Evolutionary conservation across 352 stramenopile species (phyloP), one percentile per base, ranked within the genome.

Genomic region (Pythium sp.): DNA sequence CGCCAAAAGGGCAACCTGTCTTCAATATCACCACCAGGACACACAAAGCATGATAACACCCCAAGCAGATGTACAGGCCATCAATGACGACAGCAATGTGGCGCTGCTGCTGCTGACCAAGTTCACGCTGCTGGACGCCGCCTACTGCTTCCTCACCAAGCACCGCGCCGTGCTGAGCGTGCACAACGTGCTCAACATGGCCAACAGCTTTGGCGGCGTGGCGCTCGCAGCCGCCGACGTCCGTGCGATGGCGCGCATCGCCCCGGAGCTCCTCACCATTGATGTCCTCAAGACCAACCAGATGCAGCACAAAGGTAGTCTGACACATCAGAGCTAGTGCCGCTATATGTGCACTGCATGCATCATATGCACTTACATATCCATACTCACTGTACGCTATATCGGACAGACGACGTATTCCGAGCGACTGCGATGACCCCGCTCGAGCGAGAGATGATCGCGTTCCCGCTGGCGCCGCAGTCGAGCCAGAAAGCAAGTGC

Each of bases 111-210:
- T 84, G 49, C 64, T 69, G 30, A 58, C 51, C 65, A 77, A 91
- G 49, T 94, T 94, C 62, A 72, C 75, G 64, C 81, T 91, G 5
- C 64, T 94, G 32, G 84, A 94, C 58, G 82, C 81, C 18, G 75
- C 72, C 34, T 94, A 85, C 71, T 81, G 76, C 66, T 94, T 94
- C 73, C 71, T 92, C 11, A 73, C 74, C 38, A 84, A 78, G 47
- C 74, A 83, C 64, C 71, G 73, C 53, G 70, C 81, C 5, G 64
- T 65, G 22, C 61, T 85, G 22, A 90, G 65, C 30, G 74, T 87
- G 49, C 72, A 51, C 28, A 92, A 83, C 26, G 75, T 92, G 47
- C 64, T 92, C 34, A 76, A 78, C 32, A 80, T 92, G 67, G 82
- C 76, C 69, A 82, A 85, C 61, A 92, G 81, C 55, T 77, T 92